Conservation (phyloP, 805 yeast genomes). For the Wickerhamomyces strasburgensis region DNA sequence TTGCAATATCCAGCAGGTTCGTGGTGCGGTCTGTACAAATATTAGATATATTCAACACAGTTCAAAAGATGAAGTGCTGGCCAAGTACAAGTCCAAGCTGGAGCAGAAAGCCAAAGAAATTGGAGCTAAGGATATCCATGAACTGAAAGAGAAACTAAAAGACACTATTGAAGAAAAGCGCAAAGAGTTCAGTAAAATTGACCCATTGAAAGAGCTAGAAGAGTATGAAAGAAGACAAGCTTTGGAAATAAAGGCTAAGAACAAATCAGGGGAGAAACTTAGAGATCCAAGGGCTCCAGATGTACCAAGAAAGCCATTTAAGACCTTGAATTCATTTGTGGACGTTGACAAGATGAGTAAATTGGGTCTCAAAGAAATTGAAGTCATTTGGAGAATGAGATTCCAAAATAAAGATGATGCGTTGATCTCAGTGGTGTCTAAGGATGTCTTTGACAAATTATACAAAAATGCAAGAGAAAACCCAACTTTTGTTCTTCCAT, state of each 20-base stretch:
- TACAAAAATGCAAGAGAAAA: slow-evolving; percentile 60
- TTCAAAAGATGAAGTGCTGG: slow-evolving; percentile 23
- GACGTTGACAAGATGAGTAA: slow-evolving; percentile 60
- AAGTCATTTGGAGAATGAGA: slow-evolving; percentile 84
- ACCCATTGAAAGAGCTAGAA: slow-evolving; percentile 67
- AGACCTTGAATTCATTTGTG: slow-evolving; percentile 65
- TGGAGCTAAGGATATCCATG: slow-evolving; percentile 47
- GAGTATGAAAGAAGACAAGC: slow-evolving; percentile 39
- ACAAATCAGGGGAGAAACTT: slow-evolving; percentile 22
- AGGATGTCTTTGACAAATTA: slow-evolving; percentile 56
- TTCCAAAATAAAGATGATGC: slow-evolving; percentile 57
- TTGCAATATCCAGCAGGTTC: too few relatives aligned
- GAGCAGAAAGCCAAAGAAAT: slow-evolving; percentile 33
- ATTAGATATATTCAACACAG: slow-evolving; percentile 13
- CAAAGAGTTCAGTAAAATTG: slow-evolving; percentile 53
- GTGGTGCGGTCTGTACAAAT: slow-evolving; percentile 18
- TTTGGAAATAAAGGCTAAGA: slow-evolving; percentile 22
- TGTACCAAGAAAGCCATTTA: slow-evolving; percentile 49
- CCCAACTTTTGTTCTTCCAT: slow-evolving; percentile 85
- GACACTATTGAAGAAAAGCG: slow-evolving; percentile 54
- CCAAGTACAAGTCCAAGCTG: slow-evolving; percentile 32
- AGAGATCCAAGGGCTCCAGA: slow-evolving; percentile 35
- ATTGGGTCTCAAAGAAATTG: slow-evolving; percentile 60
- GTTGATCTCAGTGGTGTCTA: slow-evolving; percentile 60
- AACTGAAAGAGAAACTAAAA: slow-evolving; percentile 57